A percentile compares a stretch with the other conserved stretches of the same genome.
Conservation (phyloP, 2,329 filamentous ascomycete species). For the Calonectria multiphialidica region DNA sequence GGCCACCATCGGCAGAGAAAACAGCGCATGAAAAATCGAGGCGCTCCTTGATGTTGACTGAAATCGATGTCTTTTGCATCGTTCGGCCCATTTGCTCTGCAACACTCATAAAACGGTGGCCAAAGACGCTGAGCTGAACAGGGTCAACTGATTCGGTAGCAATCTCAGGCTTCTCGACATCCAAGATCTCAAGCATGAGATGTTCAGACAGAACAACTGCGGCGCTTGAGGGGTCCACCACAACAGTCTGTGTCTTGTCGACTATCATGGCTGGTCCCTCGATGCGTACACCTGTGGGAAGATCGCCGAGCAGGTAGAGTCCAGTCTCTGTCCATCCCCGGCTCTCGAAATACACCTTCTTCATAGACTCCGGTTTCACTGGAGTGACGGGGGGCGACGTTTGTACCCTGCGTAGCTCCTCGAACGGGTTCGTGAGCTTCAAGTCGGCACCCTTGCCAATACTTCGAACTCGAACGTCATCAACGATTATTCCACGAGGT, state of each 20-base stretch:
- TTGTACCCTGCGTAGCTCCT: conserved; percentile 3
- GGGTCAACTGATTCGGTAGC: conserved; percentile 65
- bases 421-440: conserved; percentile 11
- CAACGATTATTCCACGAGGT: conserved; percentile 11
- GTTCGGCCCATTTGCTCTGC: conserved; percentile 87
- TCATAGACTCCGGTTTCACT: background rate
- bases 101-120: conserved; percentile 86
- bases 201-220: conserved; percentile 50
- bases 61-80: conserved; percentile 82
- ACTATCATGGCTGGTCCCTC: conserved; percentile 65
- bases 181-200: conserved; percentile 48
- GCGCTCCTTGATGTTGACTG: conserved; percentile 83
- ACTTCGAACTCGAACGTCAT: conserved; percentile 11
- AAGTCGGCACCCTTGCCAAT: conserved; percentile 10
- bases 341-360: conserved; percentile 12
- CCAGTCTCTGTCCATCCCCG: conserved; percentile 38
- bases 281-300: conserved; percentile 26
- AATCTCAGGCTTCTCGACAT: conserved; percentile 18
- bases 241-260: conserved; percentile 79
- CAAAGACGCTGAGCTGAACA: conserved; percentile 82
- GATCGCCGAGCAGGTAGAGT: conserved; percentile 37
- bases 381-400: background rate
- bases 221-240: conserved; percentile 65
- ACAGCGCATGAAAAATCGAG: conserved; percentile 86
- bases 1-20: conserved; percentile 69